Base-by-base conservation (phyloP, 306 rosid genomes). In the Hippophae gyantsensis region DNA sequence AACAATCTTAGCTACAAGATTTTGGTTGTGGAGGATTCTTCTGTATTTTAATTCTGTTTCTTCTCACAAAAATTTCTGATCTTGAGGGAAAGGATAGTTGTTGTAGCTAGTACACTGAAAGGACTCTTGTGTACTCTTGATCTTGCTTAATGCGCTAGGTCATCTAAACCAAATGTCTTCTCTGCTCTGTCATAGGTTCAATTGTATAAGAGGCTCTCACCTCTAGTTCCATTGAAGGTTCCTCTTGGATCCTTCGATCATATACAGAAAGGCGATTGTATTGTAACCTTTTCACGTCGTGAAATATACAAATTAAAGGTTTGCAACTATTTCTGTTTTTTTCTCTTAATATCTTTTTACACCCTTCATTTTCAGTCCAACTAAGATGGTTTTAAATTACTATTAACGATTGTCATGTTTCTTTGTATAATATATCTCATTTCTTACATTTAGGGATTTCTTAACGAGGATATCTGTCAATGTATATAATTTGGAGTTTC, bases 231-330 rank as follows among this genome's bases (percentile, higher is more conserved):
- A 23, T 52, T 73, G 72, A 55, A 78, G 67, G 70, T 54, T 77
- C 93, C 98, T 68, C 93, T 92, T 61, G 87, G 84, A 63, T 76
- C 95, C 46, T 83, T 79, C 70, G 80, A 85, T 61, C 74, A 92
- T 45, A 73, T 92, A 49, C 82, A 42, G 74, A 85, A 76, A 25
- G 96, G 98, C 49, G 95, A 92, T 67, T 92, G 96, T 73, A 61
- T 92, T 61, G 95, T 92, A 43, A 80, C 98, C 49, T 87, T 87
- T 77, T 92, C 98, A 43, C 96, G 96, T 18, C 48, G 40, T 47
- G 56, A 66, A 44, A 85, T 92, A 59, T 92, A 85, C 78, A 49
- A 42, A 23, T 74, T 85, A 47, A 92, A 92, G 96, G 98, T 87
- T 69, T 71, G 65, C 65, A 54, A 57, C 69, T 50, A 40, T 58